These are phyloP conservation scores for Phytophthora pisi DNA, from an alignment of 352 stramenopile genomes.

Conservation along the genomic window DNA sequence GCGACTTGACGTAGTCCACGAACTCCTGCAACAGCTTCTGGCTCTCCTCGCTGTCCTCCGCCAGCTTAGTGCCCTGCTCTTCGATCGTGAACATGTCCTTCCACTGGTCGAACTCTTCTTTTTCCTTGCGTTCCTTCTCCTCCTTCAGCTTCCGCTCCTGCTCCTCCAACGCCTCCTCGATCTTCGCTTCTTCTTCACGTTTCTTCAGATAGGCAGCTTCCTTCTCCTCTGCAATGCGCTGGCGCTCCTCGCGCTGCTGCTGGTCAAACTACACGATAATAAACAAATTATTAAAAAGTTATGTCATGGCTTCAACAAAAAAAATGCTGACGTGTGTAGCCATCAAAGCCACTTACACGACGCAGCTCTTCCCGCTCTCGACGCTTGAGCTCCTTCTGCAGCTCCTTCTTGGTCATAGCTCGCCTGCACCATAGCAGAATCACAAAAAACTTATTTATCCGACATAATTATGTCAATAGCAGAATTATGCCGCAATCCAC, in stretches of 20 bases:
- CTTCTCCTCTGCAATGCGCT: slow-evolving; percentile 59
- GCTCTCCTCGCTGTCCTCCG: slow-evolving; percentile 66
- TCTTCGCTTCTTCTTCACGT: slow-evolving; percentile 55
- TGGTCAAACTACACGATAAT: slow-evolving; percentile 65
- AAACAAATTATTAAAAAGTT: slow-evolving; percentile 3
- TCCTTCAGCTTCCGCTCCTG: slow-evolving; percentile 48
- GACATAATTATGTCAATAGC: not conserved
- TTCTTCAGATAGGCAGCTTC: slow-evolving; percentile 70
- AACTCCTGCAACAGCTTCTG: slow-evolving; percentile 73
- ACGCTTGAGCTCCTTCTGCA: slow-evolving; percentile 81
- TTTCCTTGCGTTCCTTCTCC: slow-evolving; percentile 65
- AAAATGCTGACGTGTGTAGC: not conserved
- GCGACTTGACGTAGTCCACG: slow-evolving; percentile 72
- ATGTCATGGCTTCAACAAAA: not conserved
- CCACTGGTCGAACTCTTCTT: slow-evolving; percentile 81
- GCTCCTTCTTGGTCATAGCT: slow-evolving; percentile 76
- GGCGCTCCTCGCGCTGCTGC: slow-evolving; percentile 62
- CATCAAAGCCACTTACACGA: slow-evolving; percentile 34
- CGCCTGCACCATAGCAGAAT: slow-evolving; percentile 21
- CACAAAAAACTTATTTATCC: not conserved
- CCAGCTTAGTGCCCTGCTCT: slow-evolving; percentile 58
- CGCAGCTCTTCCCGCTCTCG: slow-evolving; percentile 77
- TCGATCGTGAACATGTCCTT: slow-evolving; percentile 80
- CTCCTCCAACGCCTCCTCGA: slow-evolving; percentile 55
- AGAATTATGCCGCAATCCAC: slow-evolving; percentile 4